Percentiles rank a stretch among this genome's conserved stretches.
These are phyloP conservation scores for Micractinium conductrix DNA, from an alignment of 139 green algal genomes.

Conservation along the genomic window DNA sequence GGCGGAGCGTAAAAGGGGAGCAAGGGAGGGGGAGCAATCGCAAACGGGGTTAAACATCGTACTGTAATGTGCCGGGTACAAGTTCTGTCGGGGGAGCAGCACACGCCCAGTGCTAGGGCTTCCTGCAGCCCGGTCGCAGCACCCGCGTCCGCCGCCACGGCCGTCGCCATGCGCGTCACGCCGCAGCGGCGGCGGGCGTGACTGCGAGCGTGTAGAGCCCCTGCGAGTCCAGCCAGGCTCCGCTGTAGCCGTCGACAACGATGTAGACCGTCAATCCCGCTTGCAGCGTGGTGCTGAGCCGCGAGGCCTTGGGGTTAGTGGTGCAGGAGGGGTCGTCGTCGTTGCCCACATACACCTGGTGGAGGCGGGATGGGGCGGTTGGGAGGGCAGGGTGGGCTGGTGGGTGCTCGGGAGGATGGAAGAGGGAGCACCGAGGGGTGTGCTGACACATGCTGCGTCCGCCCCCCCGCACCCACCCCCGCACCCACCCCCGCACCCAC, in stretches of 20 bases:
- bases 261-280: conserved; percentile 6
- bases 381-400: too few species aligned
- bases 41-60: too few species aligned
- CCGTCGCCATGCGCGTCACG: background rate
- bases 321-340: conserved; percentile 33
- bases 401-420: background rate
- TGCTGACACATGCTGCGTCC: too few species aligned
- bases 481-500: background rate
- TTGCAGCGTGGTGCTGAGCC: conserved; percentile 14
- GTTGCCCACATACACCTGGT: conserved; percentile 25
- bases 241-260: conserved; percentile 26
- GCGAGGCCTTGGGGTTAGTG: conserved; percentile 27
- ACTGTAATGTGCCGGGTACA: too few species aligned
- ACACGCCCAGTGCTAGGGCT: background rate
- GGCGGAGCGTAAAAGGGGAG: too few species aligned
- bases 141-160: background rate
- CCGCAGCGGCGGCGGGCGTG: background rate
- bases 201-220: conserved; percentile 16
- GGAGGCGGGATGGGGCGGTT: too few species aligned
- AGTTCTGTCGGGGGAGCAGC: too few species aligned
- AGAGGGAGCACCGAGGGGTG: too few species aligned
- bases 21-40: too few species aligned
- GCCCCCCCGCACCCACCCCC: background rate
- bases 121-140: background rate
- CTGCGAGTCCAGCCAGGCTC: conserved; percentile 15